Conservation (phyloP, 1,284 basidiomycete genomes). For the Ustilago bromivora region DNA sequence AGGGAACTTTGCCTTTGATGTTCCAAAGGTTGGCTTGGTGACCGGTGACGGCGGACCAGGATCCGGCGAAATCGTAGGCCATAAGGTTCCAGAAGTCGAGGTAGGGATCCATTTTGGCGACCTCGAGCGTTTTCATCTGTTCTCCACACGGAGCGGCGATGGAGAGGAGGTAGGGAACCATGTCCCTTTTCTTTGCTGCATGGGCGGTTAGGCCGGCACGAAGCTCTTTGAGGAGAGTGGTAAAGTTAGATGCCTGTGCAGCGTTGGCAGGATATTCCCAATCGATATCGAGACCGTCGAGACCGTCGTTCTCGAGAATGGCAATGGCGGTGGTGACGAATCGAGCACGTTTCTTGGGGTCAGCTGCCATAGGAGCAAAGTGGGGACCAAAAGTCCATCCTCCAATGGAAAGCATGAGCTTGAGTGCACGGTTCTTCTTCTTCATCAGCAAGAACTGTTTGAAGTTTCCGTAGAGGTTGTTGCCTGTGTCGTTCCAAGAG, state of each 20-base stretch:
- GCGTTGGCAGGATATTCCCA: conserved; percentile 85
- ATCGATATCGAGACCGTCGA: conserved; percentile 82
- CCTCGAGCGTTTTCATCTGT: conserved; percentile 77
- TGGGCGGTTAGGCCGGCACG: conserved; percentile 78
- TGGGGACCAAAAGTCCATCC: conserved; percentile 70
- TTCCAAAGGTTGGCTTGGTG: conserved; percentile 81
- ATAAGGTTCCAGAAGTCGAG: conserved; percentile 92
- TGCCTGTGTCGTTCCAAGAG: conserved; percentile 70
- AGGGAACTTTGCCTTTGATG: conserved; percentile 68
- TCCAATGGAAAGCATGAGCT: conserved; percentile 70
- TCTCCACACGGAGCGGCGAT: conserved; percentile 85
- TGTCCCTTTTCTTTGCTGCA: conserved; percentile 72
- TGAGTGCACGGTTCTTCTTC: conserved; percentile 75
- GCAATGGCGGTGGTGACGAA: conserved; percentile 81
- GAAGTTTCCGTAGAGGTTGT: conserved; percentile 87
- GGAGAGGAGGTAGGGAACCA: conserved; percentile 76
- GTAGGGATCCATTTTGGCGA: conserved; percentile 79
- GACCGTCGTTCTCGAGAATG: conserved; percentile 84
- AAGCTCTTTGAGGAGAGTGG: conserved; percentile 78
- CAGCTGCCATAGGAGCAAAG: conserved; percentile 63
- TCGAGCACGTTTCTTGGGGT: conserved; percentile 72
- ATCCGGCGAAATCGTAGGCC: conserved; percentile 73
- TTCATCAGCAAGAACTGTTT: conserved; percentile 88
- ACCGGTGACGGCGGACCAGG: conserved; percentile 79
- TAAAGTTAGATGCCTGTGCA: conserved; percentile 79